Evolutionary conservation across 176 grass and related monocot species (phyloP).

Genomic region (Tillandsia leiboldiana): DNA sequence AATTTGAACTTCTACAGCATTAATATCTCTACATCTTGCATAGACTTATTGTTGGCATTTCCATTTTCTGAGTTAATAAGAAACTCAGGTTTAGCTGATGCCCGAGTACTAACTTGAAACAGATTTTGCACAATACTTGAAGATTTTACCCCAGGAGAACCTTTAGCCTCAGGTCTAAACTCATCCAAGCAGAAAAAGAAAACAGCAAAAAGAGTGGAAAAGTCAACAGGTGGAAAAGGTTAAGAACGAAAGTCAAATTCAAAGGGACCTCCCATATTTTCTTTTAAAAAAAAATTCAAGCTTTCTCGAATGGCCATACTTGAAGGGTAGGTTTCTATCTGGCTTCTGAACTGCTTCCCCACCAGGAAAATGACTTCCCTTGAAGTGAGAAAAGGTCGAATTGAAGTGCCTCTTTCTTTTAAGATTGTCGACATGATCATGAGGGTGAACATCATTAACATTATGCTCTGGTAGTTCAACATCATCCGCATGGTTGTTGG

Average conservation of each 20-base stretch:
- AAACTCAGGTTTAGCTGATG: slow-evolving; percentile 27
- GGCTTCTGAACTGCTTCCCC: slow-evolving; percentile 29
- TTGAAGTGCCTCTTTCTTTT: slow-evolving; percentile 40
- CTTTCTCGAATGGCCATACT: too few relatives aligned
- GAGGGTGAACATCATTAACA: background rate
- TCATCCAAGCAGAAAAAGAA: slow-evolving; percentile 10
- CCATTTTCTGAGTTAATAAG: slow-evolving; percentile 22
- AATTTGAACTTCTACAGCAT: background rate
- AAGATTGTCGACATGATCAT: slow-evolving; percentile 12
- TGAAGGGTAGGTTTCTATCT: background rate
- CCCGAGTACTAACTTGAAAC: slow-evolving; percentile 22
- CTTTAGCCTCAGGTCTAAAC: slow-evolving; percentile 26
- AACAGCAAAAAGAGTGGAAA: too few relatives aligned
- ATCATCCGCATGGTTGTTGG: slow-evolving; percentile 13
- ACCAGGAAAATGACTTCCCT: slow-evolving; percentile 27
- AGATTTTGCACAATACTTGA: slow-evolving; percentile 8
- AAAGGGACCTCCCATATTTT: too few relatives aligned
- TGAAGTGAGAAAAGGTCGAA: slow-evolving; percentile 19
- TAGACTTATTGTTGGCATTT: slow-evolving; percentile 31
- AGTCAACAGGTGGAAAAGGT: too few relatives aligned
- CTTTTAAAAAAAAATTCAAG: too few relatives aligned
- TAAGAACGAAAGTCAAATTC: too few relatives aligned
- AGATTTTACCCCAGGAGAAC: slow-evolving; percentile 14
- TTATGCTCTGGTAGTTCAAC: slow-evolving; percentile 13
- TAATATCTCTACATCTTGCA: slow-evolving; percentile 33